Percentiles rank a stretch among this genome's conserved stretches.
Conservation (phyloP, 2,329 filamentous ascomycete species). For the Fusarium nurragi region DNA sequence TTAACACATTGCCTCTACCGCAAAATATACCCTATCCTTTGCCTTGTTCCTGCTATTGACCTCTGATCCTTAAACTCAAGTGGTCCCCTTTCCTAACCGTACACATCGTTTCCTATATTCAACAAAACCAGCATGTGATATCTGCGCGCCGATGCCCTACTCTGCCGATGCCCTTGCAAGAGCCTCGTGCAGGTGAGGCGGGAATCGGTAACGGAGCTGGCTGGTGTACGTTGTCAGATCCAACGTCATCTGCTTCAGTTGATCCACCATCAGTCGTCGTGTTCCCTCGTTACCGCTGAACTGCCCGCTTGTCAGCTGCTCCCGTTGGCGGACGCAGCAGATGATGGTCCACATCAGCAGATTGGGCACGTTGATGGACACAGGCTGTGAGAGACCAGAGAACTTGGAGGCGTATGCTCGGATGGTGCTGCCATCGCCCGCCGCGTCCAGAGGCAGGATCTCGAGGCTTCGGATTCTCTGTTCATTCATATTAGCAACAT, state of each 20-base stretch:
- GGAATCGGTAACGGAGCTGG: constrained; percentile 89
- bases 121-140: constrained; percentile 12
- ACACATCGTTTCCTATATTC: constrained; percentile 18
- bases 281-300: constrained; percentile 79
- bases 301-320: constrained; percentile 72
- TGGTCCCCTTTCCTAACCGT: constrained; percentile 9
- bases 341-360: constrained; percentile 93
- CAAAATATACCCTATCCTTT: constrained; percentile 12
- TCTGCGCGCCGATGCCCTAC: constrained; percentile 17
- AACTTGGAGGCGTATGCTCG: constrained; percentile 84
- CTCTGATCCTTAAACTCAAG: constrained; percentile 7
- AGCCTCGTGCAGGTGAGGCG: constrained; percentile 86
- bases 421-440: constrained; percentile 80
- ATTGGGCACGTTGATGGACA: constrained; percentile 89
- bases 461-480: constrained; percentile 78
- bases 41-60: not conserved
- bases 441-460: constrained; percentile 81
- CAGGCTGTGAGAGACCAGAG: constrained; percentile 77
- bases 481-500: constrained; percentile 29
- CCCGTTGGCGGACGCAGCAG: constrained; percentile 82
- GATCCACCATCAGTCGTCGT: constrained; percentile 70
- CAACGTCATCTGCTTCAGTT: constrained; percentile 81
- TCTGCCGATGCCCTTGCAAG: constrained; percentile 83
- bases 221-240: constrained; percentile 95
- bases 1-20: not conserved